These are phyloP conservation scores for Pseudonectria buxi DNA, from an alignment of 2,329 filamentous ascomycete genomes.

Conservation along the genomic window DNA sequence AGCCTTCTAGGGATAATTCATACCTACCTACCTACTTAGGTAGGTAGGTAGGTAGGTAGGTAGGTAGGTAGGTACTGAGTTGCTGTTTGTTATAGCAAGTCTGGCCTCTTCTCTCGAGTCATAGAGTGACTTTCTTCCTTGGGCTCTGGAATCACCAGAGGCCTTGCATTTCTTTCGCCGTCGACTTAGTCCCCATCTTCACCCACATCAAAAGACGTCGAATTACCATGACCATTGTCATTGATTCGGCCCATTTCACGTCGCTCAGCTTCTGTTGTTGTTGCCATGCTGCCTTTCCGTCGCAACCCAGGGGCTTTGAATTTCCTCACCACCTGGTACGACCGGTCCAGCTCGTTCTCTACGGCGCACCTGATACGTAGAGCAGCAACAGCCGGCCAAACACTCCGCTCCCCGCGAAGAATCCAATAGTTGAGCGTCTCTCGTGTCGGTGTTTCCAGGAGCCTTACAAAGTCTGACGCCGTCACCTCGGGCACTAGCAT, in stretches of 20 bases:
- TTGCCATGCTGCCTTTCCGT: conserved; percentile 37
- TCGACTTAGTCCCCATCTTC: conserved; percentile 1
- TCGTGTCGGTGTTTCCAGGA: conserved; percentile 77
- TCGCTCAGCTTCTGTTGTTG: conserved; percentile 17
- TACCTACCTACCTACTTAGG: no score
- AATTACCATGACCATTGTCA: conserved; percentile 6
- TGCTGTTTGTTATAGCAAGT: background rate
- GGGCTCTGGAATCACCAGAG: no score
- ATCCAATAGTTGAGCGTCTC: conserved; percentile 81
- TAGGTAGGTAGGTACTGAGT: no score
- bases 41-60: no score
- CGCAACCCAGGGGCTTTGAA: conserved; percentile 46
- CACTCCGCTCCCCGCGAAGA: conserved; percentile 71
- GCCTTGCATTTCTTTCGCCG: no score
- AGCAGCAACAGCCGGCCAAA: conserved; percentile 84
- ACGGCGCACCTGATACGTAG: conserved; percentile 76
- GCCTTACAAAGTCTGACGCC: conserved; percentile 62
- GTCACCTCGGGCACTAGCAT: conserved; percentile 77
- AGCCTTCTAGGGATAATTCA: no score
- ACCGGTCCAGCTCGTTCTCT: conserved; percentile 79
- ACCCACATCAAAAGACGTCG: conserved; percentile 5
- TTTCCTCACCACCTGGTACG: conserved; percentile 72
- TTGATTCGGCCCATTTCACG: conserved; percentile 3
- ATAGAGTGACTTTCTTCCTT: no score
- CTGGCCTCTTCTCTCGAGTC: conserved; percentile 7